Evolutionary conservation across 108 stramenopile species (phyloP), one percentile per base, ranked within the genome.

Genomic region (Epipyxis sp.): DNA sequence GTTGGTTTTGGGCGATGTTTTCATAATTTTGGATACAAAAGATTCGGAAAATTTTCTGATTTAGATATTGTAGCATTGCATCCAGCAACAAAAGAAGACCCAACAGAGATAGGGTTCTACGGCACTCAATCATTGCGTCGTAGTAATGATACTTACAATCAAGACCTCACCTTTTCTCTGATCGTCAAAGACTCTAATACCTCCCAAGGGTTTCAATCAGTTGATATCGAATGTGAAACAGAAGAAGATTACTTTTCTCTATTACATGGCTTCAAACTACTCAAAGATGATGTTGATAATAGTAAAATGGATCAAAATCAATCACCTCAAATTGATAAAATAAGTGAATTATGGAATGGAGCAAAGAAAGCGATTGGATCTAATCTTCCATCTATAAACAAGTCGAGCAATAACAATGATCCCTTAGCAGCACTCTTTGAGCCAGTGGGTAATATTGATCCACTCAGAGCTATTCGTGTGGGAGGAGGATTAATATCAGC

Each of bases 231-330:
- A 84, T 81, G 88, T 42, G 92, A 92, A 20, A 90, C 92, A 3
- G 90, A 91, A 65, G 94, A 93, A 44, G 92, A 91, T 81, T 95
- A 92, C 74, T 93, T 92, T 91, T 79, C 93, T 77, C 79, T 94
- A 43, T 90, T 93, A 67, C 80, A 90, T 29, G 94, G 94, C 1
- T 91, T 95, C 62, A 62, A 91, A 34, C 83, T 90, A 29, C 85
- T 95, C 40, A 90, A 37, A 16, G 20, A n/a, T n/a, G 46, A 6
- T 20, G 20, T 50, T 50, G 13, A 13, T 50, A 50, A 50, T 20
- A 20, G 20, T 6, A 6, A 50, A 50, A 13, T 50, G 46, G 46
- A 20, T 13, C 46, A 13, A 50, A 6, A 50, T 6, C 46, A 50
- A 50, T 50, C 46, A 6, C 20, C 46, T 50, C 46, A 50, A 13